These are phyloP conservation scores for Geosmithia putterillii DNA, from an alignment of 2,329 filamentous ascomycete species.

Conservation along the genomic window DNA sequence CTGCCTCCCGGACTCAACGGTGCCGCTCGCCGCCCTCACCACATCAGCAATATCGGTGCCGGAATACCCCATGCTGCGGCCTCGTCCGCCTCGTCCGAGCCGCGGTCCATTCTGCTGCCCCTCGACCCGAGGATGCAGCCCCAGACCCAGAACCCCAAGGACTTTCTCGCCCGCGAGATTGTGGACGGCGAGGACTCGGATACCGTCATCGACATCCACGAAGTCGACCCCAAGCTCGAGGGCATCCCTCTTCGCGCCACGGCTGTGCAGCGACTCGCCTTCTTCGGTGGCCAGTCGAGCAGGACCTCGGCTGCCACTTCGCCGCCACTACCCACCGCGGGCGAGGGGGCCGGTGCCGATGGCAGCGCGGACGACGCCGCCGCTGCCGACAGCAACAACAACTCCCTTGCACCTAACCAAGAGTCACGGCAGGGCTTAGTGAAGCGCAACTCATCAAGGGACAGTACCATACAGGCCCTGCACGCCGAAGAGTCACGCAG, in stretches of 20 bases:
- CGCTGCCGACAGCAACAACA: neutral
- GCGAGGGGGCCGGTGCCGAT: too few relatives aligned
- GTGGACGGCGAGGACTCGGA: slow-evolving; percentile 18
- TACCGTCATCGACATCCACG: slow-evolving; percentile 42
- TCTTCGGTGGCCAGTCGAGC: slow-evolving; percentile 15
- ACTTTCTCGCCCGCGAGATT: slow-evolving; percentile 21
- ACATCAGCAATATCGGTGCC: slow-evolving; percentile 13
- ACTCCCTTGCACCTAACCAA: neutral
- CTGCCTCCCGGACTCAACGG: slow-evolving; percentile 20
- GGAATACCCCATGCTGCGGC: slow-evolving; percentile 14
- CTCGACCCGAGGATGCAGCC: slow-evolving; percentile 33
- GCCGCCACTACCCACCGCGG: slow-evolving; percentile 11
- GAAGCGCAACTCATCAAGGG: slow-evolving; percentile 19
- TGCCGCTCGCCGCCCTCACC: slow-evolving; percentile 20
- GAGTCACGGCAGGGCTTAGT: slow-evolving; percentile 6
- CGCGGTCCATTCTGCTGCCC: slow-evolving; percentile 23
- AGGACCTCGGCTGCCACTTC: slow-evolving; percentile 15
- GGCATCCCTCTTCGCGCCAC: slow-evolving; percentile 43
- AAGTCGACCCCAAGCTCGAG: slow-evolving; percentile 46
- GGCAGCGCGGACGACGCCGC: too few relatives aligned
- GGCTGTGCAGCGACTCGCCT: slow-evolving; percentile 39
- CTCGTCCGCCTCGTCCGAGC: slow-evolving; percentile 12
- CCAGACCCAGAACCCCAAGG: slow-evolving; percentile 17
- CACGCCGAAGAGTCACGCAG: slow-evolving; percentile 35
- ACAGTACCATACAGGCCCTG: slow-evolving; percentile 31